These are phyloP conservation scores for Naganishia liquefaciens DNA, from an alignment of 1,284 basidiomycete species.

Conservation along the genomic window DNA sequence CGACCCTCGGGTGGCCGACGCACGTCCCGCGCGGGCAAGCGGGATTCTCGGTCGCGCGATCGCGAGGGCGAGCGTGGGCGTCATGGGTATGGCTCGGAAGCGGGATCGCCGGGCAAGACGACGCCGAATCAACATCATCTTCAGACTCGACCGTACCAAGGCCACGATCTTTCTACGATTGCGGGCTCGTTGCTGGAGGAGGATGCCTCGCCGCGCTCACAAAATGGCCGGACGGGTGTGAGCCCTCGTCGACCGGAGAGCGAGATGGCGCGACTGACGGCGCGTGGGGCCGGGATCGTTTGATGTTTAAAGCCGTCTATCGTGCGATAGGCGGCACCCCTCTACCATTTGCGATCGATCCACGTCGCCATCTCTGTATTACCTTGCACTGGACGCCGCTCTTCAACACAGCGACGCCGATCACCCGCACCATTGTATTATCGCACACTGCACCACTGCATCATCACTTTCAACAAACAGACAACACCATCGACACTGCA, in stretches of 20 bases:
- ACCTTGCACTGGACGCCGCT: not conserved
- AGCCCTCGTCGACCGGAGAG: not conserved
- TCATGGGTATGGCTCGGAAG: not conserved
- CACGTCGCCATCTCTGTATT: not conserved
- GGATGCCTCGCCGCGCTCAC: not conserved
- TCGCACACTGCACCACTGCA: not conserved
- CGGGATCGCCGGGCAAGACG: not conserved
- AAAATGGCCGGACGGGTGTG: no score
- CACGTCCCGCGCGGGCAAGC: not conserved
- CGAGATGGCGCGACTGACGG: not conserved
- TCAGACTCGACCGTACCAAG: not conserved
- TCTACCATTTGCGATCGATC: not conserved
- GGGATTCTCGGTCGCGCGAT: slow-evolving; percentile 15
- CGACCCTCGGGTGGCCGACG: not conserved
- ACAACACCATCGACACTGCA: no score
- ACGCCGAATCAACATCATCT: slow-evolving; percentile 2
- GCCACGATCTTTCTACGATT: slow-evolving; percentile 28
- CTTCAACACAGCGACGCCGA: not conserved
- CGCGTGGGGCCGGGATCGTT: slow-evolving; percentile 12
- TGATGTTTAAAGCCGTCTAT: slow-evolving; percentile 29
- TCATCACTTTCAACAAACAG: not conserved
- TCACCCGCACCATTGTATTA: no score
- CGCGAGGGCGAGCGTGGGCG: not conserved
- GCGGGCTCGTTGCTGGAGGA: slow-evolving; percentile 26
- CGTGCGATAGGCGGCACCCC: slow-evolving; percentile 20